Evolutionary conservation across 1,284 basidiomycete species (phyloP), one percentile per base, ranked within the genome.

Genomic region (Pseudozyma sp.): DNA sequence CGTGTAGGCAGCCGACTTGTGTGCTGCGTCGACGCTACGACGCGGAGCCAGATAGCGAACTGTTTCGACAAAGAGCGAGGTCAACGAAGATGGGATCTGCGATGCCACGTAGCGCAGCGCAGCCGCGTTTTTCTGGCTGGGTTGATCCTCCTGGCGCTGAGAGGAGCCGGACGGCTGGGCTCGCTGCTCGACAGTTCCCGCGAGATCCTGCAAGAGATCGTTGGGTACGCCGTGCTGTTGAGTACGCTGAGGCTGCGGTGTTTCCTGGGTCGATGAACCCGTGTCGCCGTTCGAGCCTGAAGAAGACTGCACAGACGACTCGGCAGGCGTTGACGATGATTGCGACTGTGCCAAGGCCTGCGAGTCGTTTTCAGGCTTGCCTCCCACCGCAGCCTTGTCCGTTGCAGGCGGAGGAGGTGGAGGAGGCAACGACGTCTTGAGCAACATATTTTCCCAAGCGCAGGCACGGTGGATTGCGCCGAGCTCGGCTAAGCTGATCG

Each of bases 51-150:
- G 91, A 82, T 97, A 88, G 83, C 94, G 92, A 68, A 94, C 91
- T 66, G 94, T 90, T 16, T 94, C 90, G 88, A 93, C 92, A 86
- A 97, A 94, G 84, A 98, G 92, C 5, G 93, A 91, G 1, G 90
- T 90, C 61, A 96, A 85, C 4, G 91, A 88, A 31, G 88, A 90
- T 0, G 94, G 93, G 56, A 96, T 88, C 46, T 92, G 90, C 63
- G 91, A 90, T 0, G 91, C 90, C 35, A 97, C 86, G 78, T 94
- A 92, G 82, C 91, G 92, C 43, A 95, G 85, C 14, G 78, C 78
- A 5, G 62, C 63, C 4, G 61, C 66, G 48, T 81, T 81, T 4
- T 54, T 58, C 50, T 71, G 55, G 17, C 55, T 34, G 5, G 68
- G 54, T 16, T 67, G 55, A n/a, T 74, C 61, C 29, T 69, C 62